Percentiles rank a stretch among this genome's conserved stretches.
phyloP scores from a whole-genome alignment of 2,329 filamentous ascomycete genomes.

The Dothidotthia symphoricarpi region DNA sequence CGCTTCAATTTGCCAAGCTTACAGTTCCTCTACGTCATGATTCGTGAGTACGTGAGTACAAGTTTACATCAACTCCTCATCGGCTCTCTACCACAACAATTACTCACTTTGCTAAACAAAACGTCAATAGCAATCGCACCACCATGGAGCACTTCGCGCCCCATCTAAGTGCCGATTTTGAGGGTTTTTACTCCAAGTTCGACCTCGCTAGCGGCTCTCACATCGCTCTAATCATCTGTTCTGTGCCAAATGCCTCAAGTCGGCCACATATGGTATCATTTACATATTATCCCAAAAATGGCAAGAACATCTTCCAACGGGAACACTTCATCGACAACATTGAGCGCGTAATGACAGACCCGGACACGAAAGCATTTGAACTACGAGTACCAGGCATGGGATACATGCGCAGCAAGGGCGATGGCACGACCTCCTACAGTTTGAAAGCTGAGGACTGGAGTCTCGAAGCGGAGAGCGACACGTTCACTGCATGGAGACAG shows the following conservation, averaged over 20 bases:
- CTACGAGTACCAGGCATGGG: slow-evolving; percentile 44
- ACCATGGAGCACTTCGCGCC: slow-evolving; percentile 47
- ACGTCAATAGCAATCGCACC: not conserved
- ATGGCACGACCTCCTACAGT: slow-evolving; percentile 42
- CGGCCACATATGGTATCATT: slow-evolving; percentile 50
- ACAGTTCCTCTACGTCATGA: slow-evolving; percentile 22
- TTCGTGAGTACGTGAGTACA: slow-evolving; percentile 5
- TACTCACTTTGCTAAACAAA: not conserved
- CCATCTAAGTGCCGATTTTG: slow-evolving; percentile 46
- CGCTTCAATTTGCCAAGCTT: slow-evolving; percentile 9
- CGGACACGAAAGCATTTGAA: slow-evolving; percentile 40
- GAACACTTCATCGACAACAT: slow-evolving; percentile 47
- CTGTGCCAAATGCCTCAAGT: slow-evolving; percentile 43
- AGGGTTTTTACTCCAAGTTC: slow-evolving; percentile 55
- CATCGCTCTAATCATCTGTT: slow-evolving; percentile 49
- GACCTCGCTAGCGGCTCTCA: slow-evolving; percentile 47
- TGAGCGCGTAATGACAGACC: slow-evolving; percentile 30
- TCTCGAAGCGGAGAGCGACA: slow-evolving; percentile 43
- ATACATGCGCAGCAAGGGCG: slow-evolving; percentile 36
- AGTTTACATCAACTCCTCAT: not conserved
- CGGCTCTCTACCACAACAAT: not conserved
- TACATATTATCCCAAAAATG: slow-evolving; percentile 47
- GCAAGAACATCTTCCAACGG: slow-evolving; percentile 39
- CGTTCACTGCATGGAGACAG: slow-evolving; percentile 42
- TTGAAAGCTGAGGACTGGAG: slow-evolving; percentile 35